phyloP scores from a whole-genome alignment of 1,284 basidiomycete species.

The Xanthoconium separans region DNA sequence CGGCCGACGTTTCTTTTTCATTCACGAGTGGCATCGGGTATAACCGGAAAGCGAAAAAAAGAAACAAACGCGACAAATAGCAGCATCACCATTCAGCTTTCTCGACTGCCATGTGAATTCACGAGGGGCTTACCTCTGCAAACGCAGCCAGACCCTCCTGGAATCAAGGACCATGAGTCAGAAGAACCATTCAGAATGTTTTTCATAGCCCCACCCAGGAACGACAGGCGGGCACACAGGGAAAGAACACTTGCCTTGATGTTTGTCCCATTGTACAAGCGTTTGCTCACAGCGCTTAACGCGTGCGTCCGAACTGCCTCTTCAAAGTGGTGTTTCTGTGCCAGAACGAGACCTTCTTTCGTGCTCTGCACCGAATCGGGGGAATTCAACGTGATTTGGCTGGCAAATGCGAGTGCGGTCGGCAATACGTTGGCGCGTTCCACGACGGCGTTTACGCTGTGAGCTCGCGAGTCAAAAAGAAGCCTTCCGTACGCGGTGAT shows the following conservation, averaged over 20 bases:
- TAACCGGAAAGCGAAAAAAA: conserved; percentile 32
- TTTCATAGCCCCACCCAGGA: not conserved
- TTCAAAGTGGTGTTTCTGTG: conserved; percentile 54
- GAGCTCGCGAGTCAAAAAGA: conserved; percentile 18
- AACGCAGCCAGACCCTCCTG: conserved; percentile 48
- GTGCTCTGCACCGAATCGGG: conserved; percentile 81
- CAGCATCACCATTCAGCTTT: not conserved
- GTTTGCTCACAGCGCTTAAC: conserved; percentile 49
- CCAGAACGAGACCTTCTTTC: conserved; percentile 64
- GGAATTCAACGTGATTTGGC: conserved; percentile 63
- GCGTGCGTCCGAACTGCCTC: conserved; percentile 52
- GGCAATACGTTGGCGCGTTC: conserved; percentile 54
- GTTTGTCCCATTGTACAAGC: conserved; percentile 67
- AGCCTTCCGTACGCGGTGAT: conserved; percentile 13
- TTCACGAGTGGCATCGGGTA: not conserved
- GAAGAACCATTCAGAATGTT: not conserved
- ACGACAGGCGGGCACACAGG: not conserved
- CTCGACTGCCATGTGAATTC: conserved; percentile 4
- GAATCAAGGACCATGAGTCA: conserved; percentile 18
- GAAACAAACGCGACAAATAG: not conserved
- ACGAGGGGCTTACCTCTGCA: conserved; percentile 37
- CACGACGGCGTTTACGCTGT: conserved; percentile 70
- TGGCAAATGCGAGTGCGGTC: conserved; percentile 65
- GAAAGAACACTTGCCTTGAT: conserved; percentile 52
- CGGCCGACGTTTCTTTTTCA: conserved; percentile 67